These are phyloP conservation scores for Tetraselmis striata DNA, from an alignment of 139 green algal species.

Conservation along the genomic window DNA sequence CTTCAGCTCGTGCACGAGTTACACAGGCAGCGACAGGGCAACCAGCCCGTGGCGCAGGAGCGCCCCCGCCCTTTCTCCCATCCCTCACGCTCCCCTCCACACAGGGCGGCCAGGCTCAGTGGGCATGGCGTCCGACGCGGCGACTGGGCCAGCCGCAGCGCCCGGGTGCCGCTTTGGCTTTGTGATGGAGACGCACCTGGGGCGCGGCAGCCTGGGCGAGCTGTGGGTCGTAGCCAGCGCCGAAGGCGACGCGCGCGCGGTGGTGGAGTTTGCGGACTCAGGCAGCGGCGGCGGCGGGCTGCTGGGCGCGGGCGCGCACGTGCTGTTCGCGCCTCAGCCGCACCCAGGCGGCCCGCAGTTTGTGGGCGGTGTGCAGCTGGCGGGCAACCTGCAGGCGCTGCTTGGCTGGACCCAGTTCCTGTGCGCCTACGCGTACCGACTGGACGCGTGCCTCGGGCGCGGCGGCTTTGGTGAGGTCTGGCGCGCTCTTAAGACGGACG, in stretches of 20 bases:
- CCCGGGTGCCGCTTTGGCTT: no score
- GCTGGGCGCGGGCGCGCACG: background rate
- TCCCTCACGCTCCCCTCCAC: no score
- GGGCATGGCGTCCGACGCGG: no score
- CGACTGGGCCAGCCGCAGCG: no score
- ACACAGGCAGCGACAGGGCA: no score
- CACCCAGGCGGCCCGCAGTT: background rate
- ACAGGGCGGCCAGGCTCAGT: no score
- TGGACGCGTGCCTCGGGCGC: background rate
- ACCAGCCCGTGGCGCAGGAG: no score
- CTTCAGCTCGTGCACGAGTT: no score
- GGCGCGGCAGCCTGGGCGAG: background rate
- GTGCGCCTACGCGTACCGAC: background rate
- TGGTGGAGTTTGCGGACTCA: background rate
- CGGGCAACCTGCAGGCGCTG: background rate
- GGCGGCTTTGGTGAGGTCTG: background rate
- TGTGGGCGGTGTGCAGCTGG: background rate
- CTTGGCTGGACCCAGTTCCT: background rate
- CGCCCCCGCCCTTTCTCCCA: no score
- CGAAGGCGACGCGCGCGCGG: background rate
- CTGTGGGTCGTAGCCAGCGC: background rate
- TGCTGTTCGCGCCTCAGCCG: background rate
- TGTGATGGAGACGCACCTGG: background rate
- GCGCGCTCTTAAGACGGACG: background rate
- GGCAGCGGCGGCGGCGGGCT: no score